phyloP scores from a whole-genome alignment of 1,139 yeast genomes.

The Taphrina pruni region DNA sequence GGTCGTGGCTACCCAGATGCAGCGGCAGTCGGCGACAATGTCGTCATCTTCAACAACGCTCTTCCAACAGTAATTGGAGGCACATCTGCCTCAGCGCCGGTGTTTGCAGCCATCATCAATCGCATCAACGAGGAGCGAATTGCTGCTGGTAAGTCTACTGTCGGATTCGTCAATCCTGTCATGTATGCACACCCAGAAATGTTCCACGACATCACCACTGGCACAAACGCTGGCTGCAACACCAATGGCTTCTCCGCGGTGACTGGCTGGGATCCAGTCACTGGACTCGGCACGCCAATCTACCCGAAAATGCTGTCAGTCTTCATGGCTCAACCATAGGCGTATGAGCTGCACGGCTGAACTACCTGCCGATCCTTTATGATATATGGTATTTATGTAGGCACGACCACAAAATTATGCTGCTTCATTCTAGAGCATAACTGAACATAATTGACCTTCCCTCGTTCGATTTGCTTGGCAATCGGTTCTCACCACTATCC shows the following conservation, averaged over 20 bases:
- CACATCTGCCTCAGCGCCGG: slow-evolving; percentile 36
- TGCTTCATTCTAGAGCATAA: too few relatives aligned
- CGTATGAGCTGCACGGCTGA: too few relatives aligned
- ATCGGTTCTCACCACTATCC: too few relatives aligned
- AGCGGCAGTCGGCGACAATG: slow-evolving; percentile 28
- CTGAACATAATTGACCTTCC: too few relatives aligned
- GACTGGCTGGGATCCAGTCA: slow-evolving; percentile 35
- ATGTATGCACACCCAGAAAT: slow-evolving; percentile 17
- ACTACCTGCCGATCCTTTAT: too few relatives aligned
- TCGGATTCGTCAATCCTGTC: slow-evolving; percentile 31
- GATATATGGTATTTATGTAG: too few relatives aligned
- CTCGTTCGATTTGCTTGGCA: too few relatives aligned
- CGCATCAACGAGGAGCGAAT: slow-evolving; percentile 22
- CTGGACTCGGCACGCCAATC: slow-evolving; percentile 32
- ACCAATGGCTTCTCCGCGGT: slow-evolving; percentile 30
- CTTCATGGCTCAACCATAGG: slow-evolving; percentile 4
- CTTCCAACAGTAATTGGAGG: slow-evolving; percentile 9
- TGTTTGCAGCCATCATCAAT: slow-evolving; percentile 15
- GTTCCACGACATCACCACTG: slow-evolving; percentile 27
- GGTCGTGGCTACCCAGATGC: slow-evolving; percentile 30
- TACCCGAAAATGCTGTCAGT: slow-evolving; percentile 14
- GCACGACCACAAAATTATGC: too few relatives aligned
- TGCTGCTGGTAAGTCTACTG: slow-evolving; percentile 15
- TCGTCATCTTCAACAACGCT: slow-evolving; percentile 18
- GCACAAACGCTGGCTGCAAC: slow-evolving; percentile 28